Conservation (phyloP, 1,139 yeast species). For the Hyphopichia wangnamkhiaoensis region DNA sequence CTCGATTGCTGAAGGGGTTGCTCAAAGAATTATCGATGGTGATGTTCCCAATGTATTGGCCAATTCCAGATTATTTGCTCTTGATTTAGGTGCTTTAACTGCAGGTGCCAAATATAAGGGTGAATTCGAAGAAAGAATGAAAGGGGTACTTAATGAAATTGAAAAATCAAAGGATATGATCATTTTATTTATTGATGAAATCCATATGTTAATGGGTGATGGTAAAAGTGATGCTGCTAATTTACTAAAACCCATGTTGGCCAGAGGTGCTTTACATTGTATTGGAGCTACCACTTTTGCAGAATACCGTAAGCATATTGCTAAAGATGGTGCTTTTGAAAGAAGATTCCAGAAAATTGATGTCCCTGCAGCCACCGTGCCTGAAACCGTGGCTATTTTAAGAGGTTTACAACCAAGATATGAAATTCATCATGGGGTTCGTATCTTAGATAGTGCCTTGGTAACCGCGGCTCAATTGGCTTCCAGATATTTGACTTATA, state of each 20-base stretch:
- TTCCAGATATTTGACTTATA: conserved; percentile 88
- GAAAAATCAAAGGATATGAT: conserved; percentile 86
- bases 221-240: conserved; percentile 95
- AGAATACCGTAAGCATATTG: conserved; percentile 88
- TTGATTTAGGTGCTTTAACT: conserved; percentile 92
- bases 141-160: conserved; percentile 92
- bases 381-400: conserved; percentile 92
- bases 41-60: conserved; percentile 91
- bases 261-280: conserved; percentile 94
- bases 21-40: conserved; percentile 92
- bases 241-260: conserved; percentile 93
- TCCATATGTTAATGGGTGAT: conserved; percentile 99
- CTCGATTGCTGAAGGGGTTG: conserved; percentile 96
- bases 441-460: conserved; percentile 91
- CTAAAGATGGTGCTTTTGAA: conserved; percentile 98
- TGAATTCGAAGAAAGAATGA: conserved; percentile 96
- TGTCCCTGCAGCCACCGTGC: conserved; percentile 89
- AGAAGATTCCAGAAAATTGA: conserved; percentile 97
- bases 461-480: conserved; percentile 96
- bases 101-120: conserved; percentile 99
- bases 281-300: conserved; percentile 97
- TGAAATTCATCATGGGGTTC: conserved; percentile 97
- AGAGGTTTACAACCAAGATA: conserved; percentile 96
- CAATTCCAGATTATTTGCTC: conserved; percentile 76
- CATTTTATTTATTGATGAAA: conserved; percentile 90